phyloP scores from a whole-genome alignment of 805 yeast species.

The Candida patagonica region DNA sequence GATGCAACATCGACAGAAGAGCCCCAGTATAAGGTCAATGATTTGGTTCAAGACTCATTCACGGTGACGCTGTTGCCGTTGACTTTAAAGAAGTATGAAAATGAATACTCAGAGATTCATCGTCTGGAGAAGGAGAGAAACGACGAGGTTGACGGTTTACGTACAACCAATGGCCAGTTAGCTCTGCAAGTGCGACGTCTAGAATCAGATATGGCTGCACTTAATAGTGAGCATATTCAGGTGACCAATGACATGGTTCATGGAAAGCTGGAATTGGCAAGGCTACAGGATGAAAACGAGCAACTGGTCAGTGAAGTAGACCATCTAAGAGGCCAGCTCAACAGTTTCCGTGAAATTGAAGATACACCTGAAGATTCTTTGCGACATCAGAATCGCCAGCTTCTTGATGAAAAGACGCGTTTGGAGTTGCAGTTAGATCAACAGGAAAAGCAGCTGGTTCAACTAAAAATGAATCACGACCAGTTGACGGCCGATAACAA shows the following conservation, averaged over 20 bases:
- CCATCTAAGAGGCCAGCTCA: constrained; percentile 20
- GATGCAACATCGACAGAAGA: constrained; percentile 1
- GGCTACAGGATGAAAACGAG: constrained; percentile 62
- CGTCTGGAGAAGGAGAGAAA: constrained; percentile 55
- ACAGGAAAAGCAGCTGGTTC: constrained; percentile 35
- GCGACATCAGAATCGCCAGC: constrained; percentile 44
- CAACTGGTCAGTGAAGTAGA: constrained; percentile 35
- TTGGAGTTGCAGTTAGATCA: constrained; percentile 44
- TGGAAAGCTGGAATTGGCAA: constrained; percentile 66
- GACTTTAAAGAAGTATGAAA: constrained; percentile 57
- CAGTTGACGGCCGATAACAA: constrained; percentile 22
- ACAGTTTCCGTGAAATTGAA: constrained; percentile 6
- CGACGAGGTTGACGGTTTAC: constrained; percentile 49
- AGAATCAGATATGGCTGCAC: constrained; percentile 56
- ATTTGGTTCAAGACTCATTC: constrained; percentile 72
- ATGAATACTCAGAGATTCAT: constrained; percentile 70
- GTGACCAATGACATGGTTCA: constrained; percentile 82
- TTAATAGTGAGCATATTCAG: constrained; percentile 76
- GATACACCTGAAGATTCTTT: background rate
- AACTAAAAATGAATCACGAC: constrained; percentile 22
- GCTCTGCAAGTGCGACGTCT: constrained; percentile 63
- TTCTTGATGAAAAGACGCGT: constrained; percentile 52
- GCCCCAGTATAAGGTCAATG: constrained; percentile 51
- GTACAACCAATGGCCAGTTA: constrained; percentile 60
- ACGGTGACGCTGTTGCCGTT: constrained; percentile 63